These are phyloP conservation scores for Castanea mollissima DNA, from an alignment of 306 rosid species.

Conservation along the genomic window DNA sequence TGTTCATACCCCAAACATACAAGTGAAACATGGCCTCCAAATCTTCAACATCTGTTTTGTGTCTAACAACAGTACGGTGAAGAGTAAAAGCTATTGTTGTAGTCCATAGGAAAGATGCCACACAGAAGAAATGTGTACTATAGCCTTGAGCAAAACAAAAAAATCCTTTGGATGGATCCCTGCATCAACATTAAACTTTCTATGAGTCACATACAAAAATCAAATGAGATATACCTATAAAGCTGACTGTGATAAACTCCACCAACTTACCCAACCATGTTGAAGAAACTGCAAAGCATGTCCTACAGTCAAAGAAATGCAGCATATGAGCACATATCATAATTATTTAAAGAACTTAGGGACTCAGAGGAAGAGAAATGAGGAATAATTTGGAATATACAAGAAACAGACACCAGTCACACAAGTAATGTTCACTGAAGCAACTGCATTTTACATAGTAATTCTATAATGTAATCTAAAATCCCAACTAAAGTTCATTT, in stretches of 20 bases:
- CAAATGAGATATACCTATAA: constrained; percentile 22
- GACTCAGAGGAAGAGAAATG: constrained; percentile 14
- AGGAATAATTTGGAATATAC: constrained; percentile 10
- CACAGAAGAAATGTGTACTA: constrained; percentile 91
- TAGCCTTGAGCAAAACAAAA: constrained; percentile 89
- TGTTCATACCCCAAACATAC: constrained; percentile 94
- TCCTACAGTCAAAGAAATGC: constrained; percentile 60
- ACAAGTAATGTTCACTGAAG: too few species aligned
- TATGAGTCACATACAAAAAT: constrained; percentile 17
- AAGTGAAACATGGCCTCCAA: constrained; percentile 95
- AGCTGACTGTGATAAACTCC: constrained; percentile 15
- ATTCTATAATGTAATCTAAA: background rate
- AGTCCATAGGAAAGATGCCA: constrained; percentile 98
- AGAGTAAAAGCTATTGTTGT: constrained; percentile 96
- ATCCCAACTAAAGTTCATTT: too few species aligned
- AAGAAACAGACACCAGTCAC: constrained; percentile 4
- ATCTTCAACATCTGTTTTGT: constrained; percentile 97
- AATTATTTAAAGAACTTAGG: background rate
- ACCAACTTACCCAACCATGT: constrained; percentile 74
- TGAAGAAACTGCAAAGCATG: constrained; percentile 98
- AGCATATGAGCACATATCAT: constrained; percentile 27
- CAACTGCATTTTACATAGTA: background rate
- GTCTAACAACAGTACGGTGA: constrained; percentile 92
- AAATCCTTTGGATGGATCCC: constrained; percentile 91
- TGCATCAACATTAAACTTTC: constrained; percentile 38